These are phyloP conservation scores for Annulohypoxylon maeteangense DNA, from an alignment of 495 filamentous ascomycete genomes.

Conservation along the genomic window DNA sequence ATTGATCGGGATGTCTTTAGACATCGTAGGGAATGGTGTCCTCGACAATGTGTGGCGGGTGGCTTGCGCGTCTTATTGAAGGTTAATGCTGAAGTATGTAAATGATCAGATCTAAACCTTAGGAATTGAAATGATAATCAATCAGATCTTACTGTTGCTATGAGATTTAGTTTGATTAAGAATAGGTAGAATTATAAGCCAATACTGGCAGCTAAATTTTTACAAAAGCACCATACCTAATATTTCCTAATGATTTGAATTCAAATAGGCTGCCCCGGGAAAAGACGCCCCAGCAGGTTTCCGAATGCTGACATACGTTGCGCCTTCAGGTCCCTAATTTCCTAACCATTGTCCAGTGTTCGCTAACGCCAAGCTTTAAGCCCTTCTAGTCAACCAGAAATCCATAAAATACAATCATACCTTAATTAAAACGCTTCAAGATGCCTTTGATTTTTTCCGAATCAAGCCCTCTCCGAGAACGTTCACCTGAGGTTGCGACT, in stretches of 20 bases:
- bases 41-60: background rate
- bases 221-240: background rate
- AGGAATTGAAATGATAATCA: background rate
- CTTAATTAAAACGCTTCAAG: conserved; percentile 7
- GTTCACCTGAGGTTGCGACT: conserved; percentile 59
- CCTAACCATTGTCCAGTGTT: conserved; percentile 2
- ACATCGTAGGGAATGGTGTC: background rate
- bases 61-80: background rate
- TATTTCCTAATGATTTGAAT: background rate
- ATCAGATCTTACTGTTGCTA: background rate
- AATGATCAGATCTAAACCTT: background rate
- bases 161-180: background rate
- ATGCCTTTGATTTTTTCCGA: conserved; percentile 71
- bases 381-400: background rate
- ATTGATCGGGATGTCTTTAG: background rate
- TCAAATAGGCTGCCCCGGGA: background rate
- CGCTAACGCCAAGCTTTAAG: conserved; percentile 26
- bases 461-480: conserved; percentile 68
- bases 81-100: background rate
- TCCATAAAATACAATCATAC: background rate
- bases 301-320: background rate
- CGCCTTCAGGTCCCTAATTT: background rate
- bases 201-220: background rate
- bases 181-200: background rate
- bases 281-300: background rate